Evolutionary conservation across 176 grass and related monocot genomes (phyloP).

Genomic region (Chloris gayana): DNA sequence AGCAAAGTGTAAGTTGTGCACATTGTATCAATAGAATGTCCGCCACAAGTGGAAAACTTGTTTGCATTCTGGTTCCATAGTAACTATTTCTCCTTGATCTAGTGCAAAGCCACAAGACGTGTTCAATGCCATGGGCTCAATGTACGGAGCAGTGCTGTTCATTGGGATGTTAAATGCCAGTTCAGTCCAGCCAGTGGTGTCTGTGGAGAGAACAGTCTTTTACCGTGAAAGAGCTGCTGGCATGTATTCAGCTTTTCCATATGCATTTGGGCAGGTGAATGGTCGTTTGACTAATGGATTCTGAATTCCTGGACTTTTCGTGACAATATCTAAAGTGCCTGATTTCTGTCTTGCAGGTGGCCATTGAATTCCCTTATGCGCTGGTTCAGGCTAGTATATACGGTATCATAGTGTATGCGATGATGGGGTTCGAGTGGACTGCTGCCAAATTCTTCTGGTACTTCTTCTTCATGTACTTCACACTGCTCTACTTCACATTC

Average conservation of each 20-base stretch:
- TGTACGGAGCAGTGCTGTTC: constrained; percentile 75
- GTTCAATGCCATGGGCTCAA: constrained; percentile 87
- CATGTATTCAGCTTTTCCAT: constrained; percentile 91
- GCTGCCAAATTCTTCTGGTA: constrained; percentile 87
- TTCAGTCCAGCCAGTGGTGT: constrained; percentile 85
- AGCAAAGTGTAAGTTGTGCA: constrained; percentile 64
- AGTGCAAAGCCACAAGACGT: constrained; percentile 60
- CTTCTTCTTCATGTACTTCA: constrained; percentile 96
- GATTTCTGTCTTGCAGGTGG: constrained; percentile 40
- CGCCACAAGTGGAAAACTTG: neutral
- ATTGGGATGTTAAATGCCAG: constrained; percentile 66
- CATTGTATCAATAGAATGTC: neutral
- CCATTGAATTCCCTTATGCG: constrained; percentile 79
- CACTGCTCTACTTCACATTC: constrained; percentile 79
- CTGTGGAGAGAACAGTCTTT: constrained; percentile 82
- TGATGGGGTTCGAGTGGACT: constrained; percentile 86
- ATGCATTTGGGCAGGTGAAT: constrained; percentile 93
- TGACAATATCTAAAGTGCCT: too few species aligned
- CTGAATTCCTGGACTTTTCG: neutral
- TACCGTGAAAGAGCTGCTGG: constrained; percentile 92
- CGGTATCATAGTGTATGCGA: constrained; percentile 68
- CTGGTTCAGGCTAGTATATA: constrained; percentile 66
- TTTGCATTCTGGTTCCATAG: neutral
- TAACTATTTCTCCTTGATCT: neutral
- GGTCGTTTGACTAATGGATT: constrained; percentile 13